Base-by-base conservation (phyloP, 805 yeast species). In the Starmerella sp. region DNA sequence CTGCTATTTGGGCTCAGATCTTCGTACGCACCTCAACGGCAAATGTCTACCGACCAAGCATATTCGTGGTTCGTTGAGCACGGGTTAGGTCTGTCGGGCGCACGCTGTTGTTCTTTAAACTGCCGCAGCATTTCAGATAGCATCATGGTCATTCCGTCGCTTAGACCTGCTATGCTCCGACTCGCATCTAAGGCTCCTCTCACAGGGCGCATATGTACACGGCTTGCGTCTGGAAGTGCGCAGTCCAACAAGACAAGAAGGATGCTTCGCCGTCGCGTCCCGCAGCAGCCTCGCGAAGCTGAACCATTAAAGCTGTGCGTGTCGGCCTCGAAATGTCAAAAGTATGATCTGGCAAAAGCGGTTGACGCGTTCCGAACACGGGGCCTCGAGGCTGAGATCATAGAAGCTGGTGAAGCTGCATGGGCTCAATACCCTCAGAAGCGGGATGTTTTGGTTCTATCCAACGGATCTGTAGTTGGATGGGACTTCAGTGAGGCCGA, bases 401-500 rank as follows among this genome's bases (percentile, higher is more conserved):
- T 83, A n/a, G 75, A 83, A 1, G 83, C 85, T 0, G 81, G 80
- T 39, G 61, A 57, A 41, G 60, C 58, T 10, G 48, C 53, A 6
- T 57, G 58, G 57, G 50, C 57, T 11, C 93, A 86, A 65, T 86
- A 86, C 13, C 73, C 85, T 0, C 78, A 79, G 34, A 73, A 51
- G 30, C 48, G 56, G 11, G 71, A 86, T 60, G 72, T 88, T 2
- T 75, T 89, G 70, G 73, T 89, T 1, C 71, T 90, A 44, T 77
- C 81, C 4, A 82, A 83, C 61, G 97, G 96, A 3, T 79, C 95
- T 0, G 71, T 89, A 11, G 87, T 86, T 13, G 85, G 87, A 0
- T 89, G 96, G 95, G 88, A 88, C 8, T 69, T 86, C 61, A 69
- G 73, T 15, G 96, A 90, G 68, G 65, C 71, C 5, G 69, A 75